phyloP scores from a whole-genome alignment of 2,329 filamentous ascomycete genomes.

The Ophioceras dolichostomum region DNA sequence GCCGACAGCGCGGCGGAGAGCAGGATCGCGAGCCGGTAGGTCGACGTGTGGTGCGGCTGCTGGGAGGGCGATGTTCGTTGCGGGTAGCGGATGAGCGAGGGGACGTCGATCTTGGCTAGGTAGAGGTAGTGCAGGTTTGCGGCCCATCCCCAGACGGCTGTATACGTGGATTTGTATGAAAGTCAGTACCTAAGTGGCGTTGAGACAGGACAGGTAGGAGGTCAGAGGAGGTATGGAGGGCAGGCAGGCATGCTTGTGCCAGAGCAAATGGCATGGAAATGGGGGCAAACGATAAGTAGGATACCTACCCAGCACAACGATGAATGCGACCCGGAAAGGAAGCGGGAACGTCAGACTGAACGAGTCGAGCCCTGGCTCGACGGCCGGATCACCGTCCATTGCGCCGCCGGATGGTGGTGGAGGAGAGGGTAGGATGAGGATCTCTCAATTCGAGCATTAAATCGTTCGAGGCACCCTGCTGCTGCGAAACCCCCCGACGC shows the following conservation, averaged over 20 bases:
- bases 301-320: constrained; percentile 66
- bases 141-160: constrained; percentile 92
- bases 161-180: neutral
- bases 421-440: too few relatives aligned
- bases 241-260: too few relatives aligned
- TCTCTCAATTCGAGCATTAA: constrained; percentile 1
- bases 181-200: neutral
- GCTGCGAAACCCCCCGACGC: too few relatives aligned
- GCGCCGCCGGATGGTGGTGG: constrained; percentile 6
- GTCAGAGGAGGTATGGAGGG: too few relatives aligned
- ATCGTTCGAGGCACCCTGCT: too few relatives aligned
- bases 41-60: constrained; percentile 64
- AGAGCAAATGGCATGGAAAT: neutral
- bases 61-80: constrained; percentile 58
- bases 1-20: constrained; percentile 58
- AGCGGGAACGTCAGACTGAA: constrained; percentile 82
- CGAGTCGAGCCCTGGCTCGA: constrained; percentile 62
- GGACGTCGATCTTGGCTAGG: constrained; percentile 72
- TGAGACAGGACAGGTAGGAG: neutral
- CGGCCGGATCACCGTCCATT: constrained; percentile 65
- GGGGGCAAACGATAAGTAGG: neutral
- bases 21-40: constrained; percentile 72
- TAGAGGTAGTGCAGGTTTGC: constrained; percentile 82
- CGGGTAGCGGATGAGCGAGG: constrained; percentile 77
- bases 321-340: constrained; percentile 78